A percentile compares a stretch with the other conserved stretches of the same genome.
phyloP scores from a whole-genome alignment of 129 eudicot genomes.

The Dittrichia graveolens region DNA sequence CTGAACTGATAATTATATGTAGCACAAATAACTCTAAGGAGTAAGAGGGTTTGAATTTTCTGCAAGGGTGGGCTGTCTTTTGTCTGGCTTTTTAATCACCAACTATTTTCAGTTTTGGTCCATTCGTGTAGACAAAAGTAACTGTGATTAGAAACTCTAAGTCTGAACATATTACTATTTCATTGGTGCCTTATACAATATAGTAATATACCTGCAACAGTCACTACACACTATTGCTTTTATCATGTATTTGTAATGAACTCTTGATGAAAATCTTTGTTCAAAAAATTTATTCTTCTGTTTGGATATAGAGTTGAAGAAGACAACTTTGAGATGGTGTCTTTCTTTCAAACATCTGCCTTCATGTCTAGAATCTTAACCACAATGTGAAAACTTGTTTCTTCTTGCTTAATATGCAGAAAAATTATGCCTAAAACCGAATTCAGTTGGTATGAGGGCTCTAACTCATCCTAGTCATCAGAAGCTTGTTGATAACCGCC shows the following conservation, averaged over 20 bases:
- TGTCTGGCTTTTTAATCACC: neutral
- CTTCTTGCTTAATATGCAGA: conserved; percentile 46
- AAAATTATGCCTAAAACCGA: conserved; percentile 33
- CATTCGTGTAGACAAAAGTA: neutral
- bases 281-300: neutral
- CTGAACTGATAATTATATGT: conserved; percentile 5
- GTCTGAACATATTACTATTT: neutral
- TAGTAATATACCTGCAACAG: no score
- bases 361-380: neutral
- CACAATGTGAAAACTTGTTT: neutral
- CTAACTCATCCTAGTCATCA: conserved; percentile 35
- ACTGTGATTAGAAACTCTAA: neutral
- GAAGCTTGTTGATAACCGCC: conserved; percentile 36
- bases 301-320: neutral
- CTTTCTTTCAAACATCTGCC: conserved; percentile 7
- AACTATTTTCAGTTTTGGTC: neutral
- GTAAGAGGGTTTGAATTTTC: neutral
- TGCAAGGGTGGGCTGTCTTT: neutral
- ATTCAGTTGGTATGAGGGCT: conserved; percentile 40
- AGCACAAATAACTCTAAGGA: neutral
- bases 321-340: neutral
- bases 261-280: neutral
- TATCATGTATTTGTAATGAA: neutral
- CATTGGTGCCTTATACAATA: no score
- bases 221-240: no score